Evolutionary conservation across 2,329 filamentous ascomycete species (phyloP).

Genomic region (Colletotrichum simmondsii): DNA sequence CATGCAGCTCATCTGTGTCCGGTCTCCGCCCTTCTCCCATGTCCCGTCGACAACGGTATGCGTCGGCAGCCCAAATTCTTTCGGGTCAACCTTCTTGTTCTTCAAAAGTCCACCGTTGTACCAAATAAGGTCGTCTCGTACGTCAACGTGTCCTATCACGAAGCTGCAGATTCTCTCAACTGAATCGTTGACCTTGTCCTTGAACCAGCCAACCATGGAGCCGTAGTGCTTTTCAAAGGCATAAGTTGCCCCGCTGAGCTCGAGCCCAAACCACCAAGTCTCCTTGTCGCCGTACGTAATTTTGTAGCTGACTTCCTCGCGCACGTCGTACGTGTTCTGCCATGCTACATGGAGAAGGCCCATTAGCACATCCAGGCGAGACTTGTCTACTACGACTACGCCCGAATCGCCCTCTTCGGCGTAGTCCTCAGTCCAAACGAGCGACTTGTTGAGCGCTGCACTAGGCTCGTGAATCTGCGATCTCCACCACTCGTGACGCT

Average conservation of each 20-base stretch:
- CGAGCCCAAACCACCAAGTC: conserved; percentile 56
- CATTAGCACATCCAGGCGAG: conserved; percentile 47
- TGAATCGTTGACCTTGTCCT: background rate
- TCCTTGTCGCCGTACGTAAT: conserved; percentile 58
- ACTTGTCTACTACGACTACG: conserved; percentile 53
- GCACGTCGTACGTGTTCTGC: conserved; percentile 54
- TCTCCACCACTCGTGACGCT: conserved; percentile 51
- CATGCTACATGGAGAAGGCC: conserved; percentile 53
- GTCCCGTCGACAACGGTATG: conserved; percentile 51
- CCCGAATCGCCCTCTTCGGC: conserved; percentile 56
- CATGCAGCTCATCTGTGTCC: conserved; percentile 51
- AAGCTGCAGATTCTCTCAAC: conserved; percentile 49
- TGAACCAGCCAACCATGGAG: conserved; percentile 49
- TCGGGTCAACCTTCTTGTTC: conserved; percentile 46
- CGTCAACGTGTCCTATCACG: conserved; percentile 54
- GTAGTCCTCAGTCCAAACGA: conserved; percentile 51
- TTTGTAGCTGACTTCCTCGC: conserved; percentile 52
- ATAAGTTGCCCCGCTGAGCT: conserved; percentile 49
- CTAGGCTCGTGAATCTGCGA: conserved; percentile 49
- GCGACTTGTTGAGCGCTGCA: conserved; percentile 43
- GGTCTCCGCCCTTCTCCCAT: conserved; percentile 47
- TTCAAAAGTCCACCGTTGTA: conserved; percentile 55
- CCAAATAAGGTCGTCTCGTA: conserved; percentile 50
- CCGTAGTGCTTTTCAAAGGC: conserved; percentile 53
- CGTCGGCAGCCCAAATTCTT: conserved; percentile 47